Conservation (phyloP, 345 rosid species). For the Dipteronia sinensis region DNA sequence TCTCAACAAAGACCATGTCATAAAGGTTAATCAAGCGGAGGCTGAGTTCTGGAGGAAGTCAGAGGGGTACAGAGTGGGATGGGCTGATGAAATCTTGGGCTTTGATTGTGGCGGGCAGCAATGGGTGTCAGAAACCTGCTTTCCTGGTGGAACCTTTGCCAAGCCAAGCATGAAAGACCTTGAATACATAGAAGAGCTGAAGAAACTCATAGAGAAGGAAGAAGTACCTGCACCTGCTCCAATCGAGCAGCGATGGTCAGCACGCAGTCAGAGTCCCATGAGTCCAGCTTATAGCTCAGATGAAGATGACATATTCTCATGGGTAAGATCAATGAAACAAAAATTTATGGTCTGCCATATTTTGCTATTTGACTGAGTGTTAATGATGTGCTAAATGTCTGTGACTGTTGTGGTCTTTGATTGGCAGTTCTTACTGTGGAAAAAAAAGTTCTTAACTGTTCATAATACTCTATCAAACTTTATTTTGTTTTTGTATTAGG, state of each 20-base stretch:
- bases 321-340: constrained; percentile 47
- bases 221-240: constrained; percentile 86
- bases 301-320: constrained; percentile 83
- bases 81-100: constrained; percentile 97
- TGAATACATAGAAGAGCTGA: constrained; percentile 83
- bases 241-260: constrained; percentile 97
- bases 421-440: background rate
- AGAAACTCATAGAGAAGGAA: constrained; percentile 77
- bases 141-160: constrained; percentile 85
- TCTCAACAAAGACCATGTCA: constrained; percentile 77
- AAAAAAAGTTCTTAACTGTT: background rate
- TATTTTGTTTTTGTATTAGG: constrained; percentile 43
- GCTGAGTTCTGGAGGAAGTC: constrained; percentile 97
- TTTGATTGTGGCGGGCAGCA: constrained; percentile 99
- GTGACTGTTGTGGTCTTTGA: background rate
- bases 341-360: background rate
- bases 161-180: constrained; percentile 93
- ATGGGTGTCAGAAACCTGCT: constrained; percentile 97
- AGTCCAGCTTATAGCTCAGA: constrained; percentile 83
- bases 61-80: constrained; percentile 93
- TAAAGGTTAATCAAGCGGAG: constrained; percentile 81
- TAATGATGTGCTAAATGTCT: background rate
- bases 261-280: constrained; percentile 78
- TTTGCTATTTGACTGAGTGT: background rate
- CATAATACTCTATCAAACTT: background rate